phyloP scores from a whole-genome alignment of 2,329 filamentous ascomycete genomes.

The Parastagonospora avenae region DNA sequence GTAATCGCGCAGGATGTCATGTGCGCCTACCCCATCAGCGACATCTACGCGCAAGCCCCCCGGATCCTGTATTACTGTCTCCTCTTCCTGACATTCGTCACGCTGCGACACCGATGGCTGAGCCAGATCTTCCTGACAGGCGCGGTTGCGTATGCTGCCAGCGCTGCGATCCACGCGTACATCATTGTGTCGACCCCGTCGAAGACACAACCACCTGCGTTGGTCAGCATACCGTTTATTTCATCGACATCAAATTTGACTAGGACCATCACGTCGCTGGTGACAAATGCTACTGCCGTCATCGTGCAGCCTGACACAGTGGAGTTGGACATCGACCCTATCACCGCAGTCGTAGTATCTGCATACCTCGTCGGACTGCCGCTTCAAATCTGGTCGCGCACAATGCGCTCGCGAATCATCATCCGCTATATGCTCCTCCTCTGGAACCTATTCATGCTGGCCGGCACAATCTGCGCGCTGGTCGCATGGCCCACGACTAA shows the following conservation, averaged over 20 bases:
- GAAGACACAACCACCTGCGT: not conserved
- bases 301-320: constrained; percentile 13
- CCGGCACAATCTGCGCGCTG: constrained; percentile 9
- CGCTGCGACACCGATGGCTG: constrained; percentile 7
- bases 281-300: not conserved
- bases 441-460: constrained; percentile 15
- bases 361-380: constrained; percentile 12
- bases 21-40: constrained; percentile 13
- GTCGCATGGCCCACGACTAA: constrained; percentile 9
- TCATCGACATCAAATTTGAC: not conserved
- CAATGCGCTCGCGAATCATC: constrained; percentile 11
- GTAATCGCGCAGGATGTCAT: constrained; percentile 7
- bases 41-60: constrained; percentile 12
- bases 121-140: constrained; percentile 6
- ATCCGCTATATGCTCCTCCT: constrained; percentile 11
- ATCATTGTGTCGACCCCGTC: constrained; percentile 6
- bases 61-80: constrained; percentile 8
- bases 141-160: constrained; percentile 12
- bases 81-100: constrained; percentile 7
- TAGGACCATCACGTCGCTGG: not conserved
- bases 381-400: constrained; percentile 16
- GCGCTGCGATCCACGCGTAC: constrained; percentile 14
- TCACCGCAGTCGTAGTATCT: constrained; percentile 13
- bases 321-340: constrained; percentile 18
- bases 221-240: constrained; percentile 4